phyloP scores from a whole-genome alignment of 305 asterid genomes.

The Fraxinus baroniana region DNA sequence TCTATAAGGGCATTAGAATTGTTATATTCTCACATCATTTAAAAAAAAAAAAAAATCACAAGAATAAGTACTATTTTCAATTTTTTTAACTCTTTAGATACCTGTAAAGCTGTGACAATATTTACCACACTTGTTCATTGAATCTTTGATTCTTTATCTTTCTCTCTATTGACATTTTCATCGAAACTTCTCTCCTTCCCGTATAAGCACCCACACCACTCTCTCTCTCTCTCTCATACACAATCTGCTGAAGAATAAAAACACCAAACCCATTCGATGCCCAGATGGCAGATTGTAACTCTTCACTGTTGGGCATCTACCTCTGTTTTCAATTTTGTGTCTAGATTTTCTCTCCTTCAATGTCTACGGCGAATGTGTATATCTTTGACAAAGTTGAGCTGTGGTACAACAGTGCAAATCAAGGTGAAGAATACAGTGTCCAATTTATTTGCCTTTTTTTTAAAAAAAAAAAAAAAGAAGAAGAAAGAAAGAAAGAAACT shows the following conservation, averaged over 20 bases:
- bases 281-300: neutral
- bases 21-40: neutral
- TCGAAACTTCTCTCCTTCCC: neutral
- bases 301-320: neutral
- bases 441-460: neutral
- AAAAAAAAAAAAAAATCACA: too few species aligned
- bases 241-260: neutral
- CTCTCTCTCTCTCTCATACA: neutral
- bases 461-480: neutral
- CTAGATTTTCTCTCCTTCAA: neutral
- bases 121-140: neutral
- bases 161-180: neutral
- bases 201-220: neutral
- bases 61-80: neutral
- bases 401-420: neutral
- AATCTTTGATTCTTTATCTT: neutral
- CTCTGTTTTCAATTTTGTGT: neutral
- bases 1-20: neutral
- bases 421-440: neutral
- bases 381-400: neutral
- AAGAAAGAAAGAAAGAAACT: neutral
- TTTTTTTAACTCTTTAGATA: neutral
- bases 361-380: neutral
- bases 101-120: neutral
- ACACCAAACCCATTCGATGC: neutral